Percentiles rank a stretch among this genome's conserved stretches.
phyloP scores from a whole-genome alignment of 768 basidiomycete genomes.

The Clitopilus passeckerianus region DNA sequence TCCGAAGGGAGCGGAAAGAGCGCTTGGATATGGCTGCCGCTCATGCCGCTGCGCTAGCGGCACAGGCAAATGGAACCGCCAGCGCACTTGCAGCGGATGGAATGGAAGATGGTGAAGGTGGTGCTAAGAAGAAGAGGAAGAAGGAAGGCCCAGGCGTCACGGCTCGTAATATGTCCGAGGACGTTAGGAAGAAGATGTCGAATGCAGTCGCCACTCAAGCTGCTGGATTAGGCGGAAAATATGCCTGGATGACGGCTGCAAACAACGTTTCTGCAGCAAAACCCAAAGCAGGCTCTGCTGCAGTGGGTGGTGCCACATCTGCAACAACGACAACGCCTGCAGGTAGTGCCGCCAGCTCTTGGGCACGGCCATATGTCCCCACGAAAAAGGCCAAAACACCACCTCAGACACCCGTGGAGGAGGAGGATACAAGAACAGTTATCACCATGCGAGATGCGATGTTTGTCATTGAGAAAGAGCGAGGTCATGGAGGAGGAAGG shows the following conservation, averaged over 20 bases:
- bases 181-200: constrained; percentile 87
- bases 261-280: constrained; percentile 38
- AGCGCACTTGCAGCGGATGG: constrained; percentile 17
- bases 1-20: constrained; percentile 76
- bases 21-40: constrained; percentile 68
- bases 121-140: constrained; percentile 76
- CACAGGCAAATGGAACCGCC: constrained; percentile 42
- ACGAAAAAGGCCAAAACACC: constrained; percentile 39
- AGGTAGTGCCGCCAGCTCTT: constrained; percentile 27
- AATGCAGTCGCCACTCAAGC: constrained; percentile 87
- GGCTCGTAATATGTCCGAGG: constrained; percentile 87
- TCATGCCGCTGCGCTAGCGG: constrained; percentile 58
- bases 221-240: constrained; percentile 78
- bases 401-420: constrained; percentile 27
- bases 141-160: constrained; percentile 82
- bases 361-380: constrained; percentile 63
- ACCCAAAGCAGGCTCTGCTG: constrained; percentile 20
- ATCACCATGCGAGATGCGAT: constrained; percentile 78
- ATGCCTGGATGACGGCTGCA: constrained; percentile 83
- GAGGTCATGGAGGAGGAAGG: constrained; percentile 77
- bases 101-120: constrained; percentile 43
- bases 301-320: constrained; percentile 15
- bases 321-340: constrained; percentile 23
- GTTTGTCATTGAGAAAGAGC: constrained; percentile 81
- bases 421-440: constrained; percentile 53